Conservation (phyloP, 208 protist species). For the Crithidia bombi region DNA sequence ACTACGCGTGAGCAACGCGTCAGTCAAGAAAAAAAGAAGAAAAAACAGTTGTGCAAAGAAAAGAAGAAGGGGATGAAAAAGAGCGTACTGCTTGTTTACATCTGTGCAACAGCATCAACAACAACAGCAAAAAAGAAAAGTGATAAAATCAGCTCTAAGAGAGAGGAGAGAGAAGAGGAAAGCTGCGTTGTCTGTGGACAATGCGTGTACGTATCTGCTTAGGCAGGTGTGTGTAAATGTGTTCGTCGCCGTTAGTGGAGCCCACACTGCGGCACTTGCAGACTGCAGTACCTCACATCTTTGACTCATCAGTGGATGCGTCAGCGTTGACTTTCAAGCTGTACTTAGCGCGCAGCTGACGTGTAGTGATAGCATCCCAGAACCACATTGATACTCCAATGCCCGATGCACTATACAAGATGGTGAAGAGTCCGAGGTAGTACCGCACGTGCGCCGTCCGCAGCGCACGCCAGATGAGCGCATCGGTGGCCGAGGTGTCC, state of each 20-base stretch:
- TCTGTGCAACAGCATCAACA: too few relatives aligned
- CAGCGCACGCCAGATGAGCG: background rate
- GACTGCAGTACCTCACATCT: too few relatives aligned
- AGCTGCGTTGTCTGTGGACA: too few relatives aligned
- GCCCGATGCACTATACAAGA: conserved; percentile 4
- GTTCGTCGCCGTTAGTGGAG: too few relatives aligned
- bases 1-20: conserved; percentile 2
- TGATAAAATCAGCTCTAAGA: too few relatives aligned
- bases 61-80: background rate
- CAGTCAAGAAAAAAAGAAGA: background rate
- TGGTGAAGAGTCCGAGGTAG: conserved; percentile 4
- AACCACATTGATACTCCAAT: conserved; percentile 6
- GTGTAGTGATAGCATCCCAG: background rate
- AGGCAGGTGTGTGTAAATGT: too few relatives aligned
- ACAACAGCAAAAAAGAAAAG: too few relatives aligned
- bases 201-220: too few relatives aligned
- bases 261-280: too few relatives aligned
- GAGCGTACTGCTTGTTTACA: background rate
- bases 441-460: background rate
- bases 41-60: background rate
- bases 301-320: too few relatives aligned
- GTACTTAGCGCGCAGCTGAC: background rate
- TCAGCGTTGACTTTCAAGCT: background rate
- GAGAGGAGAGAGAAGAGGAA: too few relatives aligned
- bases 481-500: background rate